Conservation (phyloP, 1,284 basidiomycete genomes). For the Trichosporon sp. region DNA sequence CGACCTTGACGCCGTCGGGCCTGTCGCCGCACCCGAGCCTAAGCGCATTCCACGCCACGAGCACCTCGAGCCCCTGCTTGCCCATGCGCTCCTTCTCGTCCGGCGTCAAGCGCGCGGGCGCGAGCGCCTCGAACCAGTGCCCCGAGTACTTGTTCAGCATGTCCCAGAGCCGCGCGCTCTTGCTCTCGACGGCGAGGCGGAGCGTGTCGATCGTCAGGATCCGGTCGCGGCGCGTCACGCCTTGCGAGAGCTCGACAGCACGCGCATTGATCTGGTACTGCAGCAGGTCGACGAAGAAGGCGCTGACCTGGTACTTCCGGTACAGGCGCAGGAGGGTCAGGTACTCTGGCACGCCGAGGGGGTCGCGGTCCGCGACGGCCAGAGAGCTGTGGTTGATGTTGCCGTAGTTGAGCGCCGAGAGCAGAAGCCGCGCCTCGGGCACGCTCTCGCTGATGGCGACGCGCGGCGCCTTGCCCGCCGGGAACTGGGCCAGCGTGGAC, state of each 20-base stretch:
- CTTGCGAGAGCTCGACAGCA: neutral
- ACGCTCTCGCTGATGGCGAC: neutral
- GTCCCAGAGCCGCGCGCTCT: neutral
- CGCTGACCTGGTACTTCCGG: neutral
- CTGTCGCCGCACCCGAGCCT: neutral
- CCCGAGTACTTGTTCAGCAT: conserved; percentile 1
- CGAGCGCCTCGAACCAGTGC: neutral
- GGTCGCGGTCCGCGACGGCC: neutral
- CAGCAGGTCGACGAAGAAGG: neutral
- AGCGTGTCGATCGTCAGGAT: neutral
- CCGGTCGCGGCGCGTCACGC: neutral
- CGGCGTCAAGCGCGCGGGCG: neutral
- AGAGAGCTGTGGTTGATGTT: neutral
- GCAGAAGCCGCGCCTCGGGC: neutral
- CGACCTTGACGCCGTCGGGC: neutral
- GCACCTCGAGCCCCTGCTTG: neutral
- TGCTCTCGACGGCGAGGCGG: neutral
- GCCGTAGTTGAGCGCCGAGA: neutral
- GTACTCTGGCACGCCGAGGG: neutral
- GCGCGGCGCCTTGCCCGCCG: neutral
- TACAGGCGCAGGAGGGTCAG: neutral
- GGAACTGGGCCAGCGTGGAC: neutral
- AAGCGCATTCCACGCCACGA: neutral
- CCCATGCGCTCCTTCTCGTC: neutral
- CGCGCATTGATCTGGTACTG: conserved; percentile 1